Conservation (phyloP, 768 basidiomycete species). For the Chalciporus piperatus region DNA sequence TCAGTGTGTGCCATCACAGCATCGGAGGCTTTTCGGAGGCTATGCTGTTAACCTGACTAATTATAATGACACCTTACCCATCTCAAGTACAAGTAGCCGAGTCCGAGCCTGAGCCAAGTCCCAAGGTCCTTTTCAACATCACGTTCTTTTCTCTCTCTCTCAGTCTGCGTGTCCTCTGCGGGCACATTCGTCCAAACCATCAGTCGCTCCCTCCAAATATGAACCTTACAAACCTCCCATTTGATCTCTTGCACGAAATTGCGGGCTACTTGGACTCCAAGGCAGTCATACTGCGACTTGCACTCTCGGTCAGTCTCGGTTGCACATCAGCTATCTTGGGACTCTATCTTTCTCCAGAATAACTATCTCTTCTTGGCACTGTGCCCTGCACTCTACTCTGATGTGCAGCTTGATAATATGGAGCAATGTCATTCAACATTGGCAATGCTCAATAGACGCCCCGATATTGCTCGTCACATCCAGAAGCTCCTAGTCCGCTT, state of each 20-base stretch:
- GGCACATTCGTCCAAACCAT: background rate
- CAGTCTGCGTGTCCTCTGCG: background rate
- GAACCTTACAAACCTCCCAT: slow-evolving; percentile 37
- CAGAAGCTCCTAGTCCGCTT: slow-evolving; percentile 51
- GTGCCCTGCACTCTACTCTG: slow-evolving; percentile 57
- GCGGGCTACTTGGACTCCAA: slow-evolving; percentile 50
- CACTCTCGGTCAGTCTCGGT: slow-evolving; percentile 50
- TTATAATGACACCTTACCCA: too few species aligned
- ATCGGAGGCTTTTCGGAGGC: too few species aligned
- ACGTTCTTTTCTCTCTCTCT: background rate
- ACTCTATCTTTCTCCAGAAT: slow-evolving; percentile 41
- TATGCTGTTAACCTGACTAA: too few species aligned
- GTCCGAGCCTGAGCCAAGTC: too few species aligned
- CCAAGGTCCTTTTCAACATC: too few species aligned
- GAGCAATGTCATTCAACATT: slow-evolving; percentile 66
- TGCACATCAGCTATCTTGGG: background rate
- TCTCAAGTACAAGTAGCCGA: too few species aligned
- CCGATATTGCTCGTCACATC: slow-evolving; percentile 66
- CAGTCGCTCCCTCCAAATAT: slow-evolving; percentile 11
- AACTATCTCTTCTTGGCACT: slow-evolving; percentile 48
- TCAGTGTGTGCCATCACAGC: too few species aligned
- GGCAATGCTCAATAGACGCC: slow-evolving; percentile 54
- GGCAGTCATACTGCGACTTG: slow-evolving; percentile 56
- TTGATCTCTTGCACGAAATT: slow-evolving; percentile 68
- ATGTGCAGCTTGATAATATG: slow-evolving; percentile 50